Evolutionary conservation across 805 yeast species (phyloP), one percentile per base, ranked within the genome.

Genomic region (Wickerhamomyces chambardii): DNA sequence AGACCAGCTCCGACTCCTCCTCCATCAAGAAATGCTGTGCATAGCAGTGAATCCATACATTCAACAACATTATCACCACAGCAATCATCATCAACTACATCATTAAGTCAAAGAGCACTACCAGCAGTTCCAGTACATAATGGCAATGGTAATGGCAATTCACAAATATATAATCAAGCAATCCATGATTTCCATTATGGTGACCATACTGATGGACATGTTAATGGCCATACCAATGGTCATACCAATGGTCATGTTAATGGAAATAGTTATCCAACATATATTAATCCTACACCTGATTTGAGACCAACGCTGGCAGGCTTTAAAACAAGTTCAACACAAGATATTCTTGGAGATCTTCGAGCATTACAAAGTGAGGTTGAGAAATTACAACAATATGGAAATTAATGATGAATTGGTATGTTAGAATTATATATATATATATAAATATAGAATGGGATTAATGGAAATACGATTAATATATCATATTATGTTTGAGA

Each of bases 351-450:
- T 44, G 78, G 79, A 32, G 82, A 80, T 48, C 60, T 81, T 38
- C 70, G 70, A 47, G 80, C 80, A 8, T 61, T 81, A 32, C 85
- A 80, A 46, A 78, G 68, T 27, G 87, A 81, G 52, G 85, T 81
- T 17, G 82, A 81, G 45, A 65, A 68, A 35, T 59, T 80, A 27
- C 58, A 59, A 25, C 30, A 33, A 15, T 31, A 30, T 14, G 6
- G 12, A 11, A 24, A 30, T 9, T 21, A 25, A 30, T 8, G 15
- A 29, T 19, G 24, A 21, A 7, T 21, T n/a, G n/a, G n/a, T n/a
- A n/a, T n/a, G n/a, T n/a, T n/a, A n/a, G n/a, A n/a, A n/a, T n/a
- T n/a, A n/a, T n/a, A n/a, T n/a, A n/a, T n/a, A n/a, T n/a, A n/a
- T n/a, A n/a, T n/a, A n/a, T n/a, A n/a, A n/a, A n/a, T n/a, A n/a